A percentile compares a stretch with the other conserved stretches of the same genome.
phyloP scores from a whole-genome alignment of 2,329 filamentous ascomycete genomes.

The Botrytis cinerea region DNA sequence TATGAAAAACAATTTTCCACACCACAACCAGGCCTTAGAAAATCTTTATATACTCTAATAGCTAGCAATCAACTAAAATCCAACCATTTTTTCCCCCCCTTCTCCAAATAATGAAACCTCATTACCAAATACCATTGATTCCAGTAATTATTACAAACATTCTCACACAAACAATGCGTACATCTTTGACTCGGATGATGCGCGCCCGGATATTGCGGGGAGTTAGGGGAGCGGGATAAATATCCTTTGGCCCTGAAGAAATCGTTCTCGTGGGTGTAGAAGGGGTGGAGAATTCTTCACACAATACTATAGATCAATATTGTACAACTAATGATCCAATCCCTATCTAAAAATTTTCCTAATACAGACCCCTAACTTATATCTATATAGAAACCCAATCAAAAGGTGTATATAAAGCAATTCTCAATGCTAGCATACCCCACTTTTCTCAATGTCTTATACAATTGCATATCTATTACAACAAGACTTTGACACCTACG shows the following conservation, averaged over 20 bases:
- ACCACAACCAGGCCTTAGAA: too few relatives aligned
- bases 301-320: not conserved
- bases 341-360: not conserved
- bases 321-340: not conserved
- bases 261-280: not conserved
- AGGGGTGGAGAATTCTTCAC: not conserved
- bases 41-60: not conserved
- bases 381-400: not conserved
- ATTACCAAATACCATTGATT: not conserved
- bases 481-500: not conserved
- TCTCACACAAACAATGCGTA: not conserved
- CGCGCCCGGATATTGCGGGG: slow-evolving; percentile 16
- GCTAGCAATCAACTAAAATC: too few relatives aligned
- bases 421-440: not conserved
- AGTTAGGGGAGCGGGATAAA: not conserved
- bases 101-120: not conserved
- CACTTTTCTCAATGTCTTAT: not conserved
- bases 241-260: too few relatives aligned
- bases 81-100: fast-evolving
- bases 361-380: not conserved
- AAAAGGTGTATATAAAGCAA: not conserved
- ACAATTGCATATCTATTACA: not conserved
- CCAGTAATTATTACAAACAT: not conserved
- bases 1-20: not conserved
- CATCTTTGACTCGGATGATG: not conserved